Base-by-base conservation (phyloP, 441 rosid species). In the Breynia disticha region DNA sequence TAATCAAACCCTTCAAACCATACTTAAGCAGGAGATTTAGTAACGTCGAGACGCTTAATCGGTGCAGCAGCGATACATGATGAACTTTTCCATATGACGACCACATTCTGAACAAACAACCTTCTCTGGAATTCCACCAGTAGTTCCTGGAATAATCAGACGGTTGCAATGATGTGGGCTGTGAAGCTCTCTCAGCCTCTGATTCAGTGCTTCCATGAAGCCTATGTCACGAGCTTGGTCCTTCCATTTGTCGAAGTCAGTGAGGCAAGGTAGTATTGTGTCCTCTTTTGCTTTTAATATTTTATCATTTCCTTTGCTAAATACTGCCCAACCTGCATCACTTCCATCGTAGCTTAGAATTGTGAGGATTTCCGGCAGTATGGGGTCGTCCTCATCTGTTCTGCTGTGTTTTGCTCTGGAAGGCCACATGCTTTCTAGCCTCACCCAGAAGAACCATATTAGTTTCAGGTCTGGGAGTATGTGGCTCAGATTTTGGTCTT, bases 381-480 rank as follows among this genome's bases (percentile, higher is more conserved):
- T 70, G 7, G 48, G 47, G 53, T 86, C 97, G 19, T 63, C 69
- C 50, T 79, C 87, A 8, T 59, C 74, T 0, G 52, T 57, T 52
- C 53, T 70, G 16, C 73, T 68, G 0, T 72, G 75, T 43, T 79
- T 80, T 20, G 67, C 67, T 61, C 77, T 88, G 17, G 97, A 88
- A 62, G 76, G 76, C 90, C 86, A 80, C 93, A 86, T 86, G 76
- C 86, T 76, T 46, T 83, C 90, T 0, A 88, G 61, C 72, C 93
- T 73, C 11, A 74, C 72, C 97, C 95, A 88, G 69, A 88, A 86
- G 65, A 63, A 83, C 95, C 87, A 83, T 11, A 80, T 62, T 50
- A 58, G 59, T 32, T 73, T 65, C 50, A 77, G 54, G 73, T 79
- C 83, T 43, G 46, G 67, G 32, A 76, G 51, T 50, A 56, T 44